Conservation (phyloP, 352 stramenopile genomes). For the Pythium sp. region DNA sequence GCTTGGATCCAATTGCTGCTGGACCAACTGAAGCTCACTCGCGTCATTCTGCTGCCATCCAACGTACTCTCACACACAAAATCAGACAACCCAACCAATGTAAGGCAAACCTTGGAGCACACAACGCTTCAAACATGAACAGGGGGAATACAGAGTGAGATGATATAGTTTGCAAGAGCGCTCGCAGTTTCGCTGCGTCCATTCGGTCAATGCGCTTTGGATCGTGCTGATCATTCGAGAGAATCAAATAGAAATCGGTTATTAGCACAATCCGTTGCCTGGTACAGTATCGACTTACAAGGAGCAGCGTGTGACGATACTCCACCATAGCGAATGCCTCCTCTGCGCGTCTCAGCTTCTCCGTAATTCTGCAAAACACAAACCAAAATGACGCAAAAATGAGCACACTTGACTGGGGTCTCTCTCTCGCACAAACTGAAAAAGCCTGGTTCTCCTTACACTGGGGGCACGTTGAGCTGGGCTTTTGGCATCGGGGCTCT, state of each 20-base stretch:
- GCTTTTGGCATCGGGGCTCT: background rate
- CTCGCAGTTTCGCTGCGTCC: slow-evolving; percentile 38
- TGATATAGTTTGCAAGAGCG: slow-evolving; percentile 64
- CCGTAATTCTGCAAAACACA: slow-evolving; percentile 24
- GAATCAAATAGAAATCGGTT: background rate
- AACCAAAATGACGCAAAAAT: background rate
- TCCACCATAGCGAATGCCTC: slow-evolving; percentile 45
- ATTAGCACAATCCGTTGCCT: background rate
- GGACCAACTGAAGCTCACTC: slow-evolving; percentile 36
- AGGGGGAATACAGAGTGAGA: slow-evolving; percentile 14
- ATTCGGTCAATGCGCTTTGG: slow-evolving; percentile 34
- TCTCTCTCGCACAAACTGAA: background rate
- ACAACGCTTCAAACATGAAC: background rate
- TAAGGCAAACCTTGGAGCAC: background rate
- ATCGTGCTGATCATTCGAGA: slow-evolving; percentile 35
- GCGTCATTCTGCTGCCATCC: slow-evolving; percentile 45
- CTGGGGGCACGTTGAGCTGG: background rate
- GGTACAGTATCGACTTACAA: background rate
- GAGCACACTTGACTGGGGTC: background rate
- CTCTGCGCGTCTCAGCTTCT: slow-evolving; percentile 56
- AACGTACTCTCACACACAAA: slow-evolving; percentile 20
- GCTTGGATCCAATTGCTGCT: slow-evolving; percentile 54
- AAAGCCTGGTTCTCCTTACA: background rate
- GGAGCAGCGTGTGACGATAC: background rate
- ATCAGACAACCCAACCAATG: slow-evolving; percentile 22